phyloP scores from a whole-genome alignment of 768 basidiomycete genomes.

The Austroboletus festivus region DNA sequence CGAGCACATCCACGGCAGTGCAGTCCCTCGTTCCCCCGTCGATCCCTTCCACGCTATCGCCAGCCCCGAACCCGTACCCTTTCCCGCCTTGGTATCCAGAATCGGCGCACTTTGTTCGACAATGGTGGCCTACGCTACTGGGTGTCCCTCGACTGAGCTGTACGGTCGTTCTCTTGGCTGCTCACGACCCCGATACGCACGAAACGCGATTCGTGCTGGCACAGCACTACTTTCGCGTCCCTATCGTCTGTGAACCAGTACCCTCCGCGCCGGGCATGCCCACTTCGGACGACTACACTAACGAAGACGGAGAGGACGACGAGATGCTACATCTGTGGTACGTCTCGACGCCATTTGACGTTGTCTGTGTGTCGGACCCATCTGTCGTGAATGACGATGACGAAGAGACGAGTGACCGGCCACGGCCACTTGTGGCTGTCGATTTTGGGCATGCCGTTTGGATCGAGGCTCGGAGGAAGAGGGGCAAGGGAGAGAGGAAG shows the following conservation, averaged over 20 bases:
- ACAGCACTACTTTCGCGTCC: slow-evolving; percentile 75
- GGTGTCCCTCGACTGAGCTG: slow-evolving; percentile 66
- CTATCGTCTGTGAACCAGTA: slow-evolving; percentile 36
- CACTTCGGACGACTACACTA: background rate
- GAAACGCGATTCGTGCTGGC: slow-evolving; percentile 62
- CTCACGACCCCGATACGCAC: slow-evolving; percentile 59
- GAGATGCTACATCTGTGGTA: slow-evolving; percentile 70
- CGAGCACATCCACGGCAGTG: slow-evolving; percentile 1
- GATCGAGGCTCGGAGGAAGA: too few species aligned
- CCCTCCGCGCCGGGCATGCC: slow-evolving; percentile 2
- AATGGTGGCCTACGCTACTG: slow-evolving; percentile 75
- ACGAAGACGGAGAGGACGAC: slow-evolving; percentile 39
- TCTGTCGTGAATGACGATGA: slow-evolving; percentile 30
- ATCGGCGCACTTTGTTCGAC: slow-evolving; percentile 72
- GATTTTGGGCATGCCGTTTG: slow-evolving; percentile 88
- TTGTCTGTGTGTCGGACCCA: slow-evolving; percentile 59
- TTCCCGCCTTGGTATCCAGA: slow-evolving; percentile 70
- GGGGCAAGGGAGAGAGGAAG: too few species aligned
- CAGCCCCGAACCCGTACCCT: slow-evolving; percentile 56
- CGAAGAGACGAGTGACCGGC: slow-evolving; percentile 41
- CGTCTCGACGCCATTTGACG: slow-evolving; percentile 66
- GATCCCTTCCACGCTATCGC: background rate
- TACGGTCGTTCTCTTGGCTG: slow-evolving; percentile 65
- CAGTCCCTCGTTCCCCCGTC: slow-evolving; percentile 1
- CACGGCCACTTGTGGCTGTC: slow-evolving; percentile 72